Evolutionary conservation across 2,329 filamentous ascomycete genomes (phyloP), one percentile per base, ranked within the genome.

Genomic region (Sarocladiaceae sp.): DNA sequence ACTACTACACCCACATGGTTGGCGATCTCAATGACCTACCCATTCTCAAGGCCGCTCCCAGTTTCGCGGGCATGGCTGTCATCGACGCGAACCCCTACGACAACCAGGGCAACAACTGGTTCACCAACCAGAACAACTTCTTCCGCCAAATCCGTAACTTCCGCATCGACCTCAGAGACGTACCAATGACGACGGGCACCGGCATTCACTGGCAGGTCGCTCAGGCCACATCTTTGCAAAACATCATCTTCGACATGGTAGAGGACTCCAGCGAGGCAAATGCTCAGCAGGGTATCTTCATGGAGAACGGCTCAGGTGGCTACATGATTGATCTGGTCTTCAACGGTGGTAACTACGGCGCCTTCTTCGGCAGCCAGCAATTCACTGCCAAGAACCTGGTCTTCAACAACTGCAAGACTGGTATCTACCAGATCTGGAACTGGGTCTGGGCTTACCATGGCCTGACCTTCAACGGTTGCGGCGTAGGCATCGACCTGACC

Each of bases 391-490:
- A 80, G 28, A 84, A 85, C 60, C 58, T 86, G 56, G 79, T 72
- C 4, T 87, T 87, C 69, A 82, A 82, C 52, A 69, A 71, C 54
- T 84, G 80, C 64, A 71, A 80, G 54, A 86, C 81, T 8, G 83
- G 80, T 23, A 76, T 86, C 33, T 82, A 75, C 65, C 79, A 85
- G 74, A 82, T 83, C 66, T 87, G 84, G 83, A 80, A 84, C 65
- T 87, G 83, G 83, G 74, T 84, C 15, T 95, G 88, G 87, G 83
- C 85, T 37, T 82, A 94, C 70, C 90, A 93, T 64, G 87, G 81
- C 33, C 60, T 95, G 31, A 78, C 72, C 40, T 88, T 95, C 69
- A 83, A 89, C 66, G 83, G 86, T 65, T 89, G 86, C 64, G 72
- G 75, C n/a, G 70, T 92, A 33, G 90, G 88, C 52, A 74, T 95